These are phyloP conservation scores for Lophiostoma macrostomum DNA, from an alignment of 495 filamentous ascomycete genomes.

Conservation along the genomic window DNA sequence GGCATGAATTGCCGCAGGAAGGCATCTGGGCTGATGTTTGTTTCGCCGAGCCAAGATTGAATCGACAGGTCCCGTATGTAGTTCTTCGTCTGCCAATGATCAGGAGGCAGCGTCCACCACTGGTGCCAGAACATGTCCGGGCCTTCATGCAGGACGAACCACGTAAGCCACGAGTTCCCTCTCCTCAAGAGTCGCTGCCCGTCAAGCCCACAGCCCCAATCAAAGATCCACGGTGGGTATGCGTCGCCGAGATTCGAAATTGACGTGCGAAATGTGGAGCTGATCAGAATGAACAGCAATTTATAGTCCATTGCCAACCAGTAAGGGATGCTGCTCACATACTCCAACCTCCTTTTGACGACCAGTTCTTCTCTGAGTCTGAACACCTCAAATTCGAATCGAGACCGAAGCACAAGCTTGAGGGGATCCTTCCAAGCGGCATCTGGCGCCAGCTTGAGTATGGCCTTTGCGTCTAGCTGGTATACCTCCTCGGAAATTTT, in stretches of 20 bases:
- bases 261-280: conserved; percentile 20
- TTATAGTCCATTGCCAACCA: conserved; percentile 26
- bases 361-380: conserved; percentile 12
- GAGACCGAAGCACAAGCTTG: conserved; percentile 17
- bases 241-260: conserved; percentile 9
- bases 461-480: neutral
- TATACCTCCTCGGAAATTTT: conserved; percentile 25
- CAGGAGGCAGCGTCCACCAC: conserved; percentile 17
- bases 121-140: conserved; percentile 27
- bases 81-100: conserved; percentile 8
- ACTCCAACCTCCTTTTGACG: conserved; percentile 15
- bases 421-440: conserved; percentile 10
- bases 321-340: conserved; percentile 9
- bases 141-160: conserved; percentile 30
- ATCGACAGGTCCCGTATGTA: conserved; percentile 25
- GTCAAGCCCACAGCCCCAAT: conserved; percentile 25
- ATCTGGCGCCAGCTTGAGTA: conserved; percentile 9
- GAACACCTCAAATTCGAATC: conserved; percentile 15
- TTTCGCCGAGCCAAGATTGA: conserved; percentile 18
- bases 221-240: conserved; percentile 30
- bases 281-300: conserved; percentile 29
- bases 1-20: conserved; percentile 20
- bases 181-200: conserved; percentile 21
- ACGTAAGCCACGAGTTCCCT: conserved; percentile 30
- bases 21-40: conserved; percentile 7